Evolutionary conservation across 202 grass and related monocot genomes (phyloP).

Genomic region (Bolboschoenoplectus hybrid): DNA sequence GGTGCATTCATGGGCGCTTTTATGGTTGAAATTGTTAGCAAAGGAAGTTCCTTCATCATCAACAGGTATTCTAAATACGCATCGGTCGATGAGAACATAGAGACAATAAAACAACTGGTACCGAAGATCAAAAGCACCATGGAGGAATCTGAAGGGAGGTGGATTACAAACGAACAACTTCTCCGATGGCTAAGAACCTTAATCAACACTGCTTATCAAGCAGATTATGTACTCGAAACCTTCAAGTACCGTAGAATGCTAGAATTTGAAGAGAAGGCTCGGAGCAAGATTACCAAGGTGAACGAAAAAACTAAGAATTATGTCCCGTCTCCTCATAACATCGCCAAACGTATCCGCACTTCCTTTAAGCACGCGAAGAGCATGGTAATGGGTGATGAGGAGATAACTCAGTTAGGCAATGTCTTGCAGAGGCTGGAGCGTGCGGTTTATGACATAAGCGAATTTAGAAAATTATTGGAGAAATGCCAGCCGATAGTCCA

Average conservation of each 20-base stretch:
- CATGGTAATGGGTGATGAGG: neutral
- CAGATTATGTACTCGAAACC: constrained; percentile 48
- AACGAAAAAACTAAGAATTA: constrained; percentile 13
- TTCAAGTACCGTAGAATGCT: neutral
- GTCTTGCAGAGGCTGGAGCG: constrained; percentile 36
- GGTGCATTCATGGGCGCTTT: constrained; percentile 37
- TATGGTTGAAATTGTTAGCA: constrained; percentile 32
- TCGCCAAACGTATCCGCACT: constrained; percentile 42
- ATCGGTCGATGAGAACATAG: constrained; percentile 36
- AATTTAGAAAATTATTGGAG: constrained; percentile 56
- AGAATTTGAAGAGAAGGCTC: constrained; percentile 3
- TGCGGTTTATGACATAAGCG: constrained; percentile 24
- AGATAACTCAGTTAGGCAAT: constrained; percentile 12
- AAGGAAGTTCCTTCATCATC: constrained; percentile 36
- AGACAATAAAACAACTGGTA: constrained; percentile 31
- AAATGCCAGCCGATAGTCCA: neutral
- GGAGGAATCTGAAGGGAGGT: constrained; percentile 44
- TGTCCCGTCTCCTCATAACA: constrained; percentile 46
- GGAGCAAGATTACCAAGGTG: neutral
- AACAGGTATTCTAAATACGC: neutral
- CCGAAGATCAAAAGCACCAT: constrained; percentile 45
- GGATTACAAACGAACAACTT: constrained; percentile 41
- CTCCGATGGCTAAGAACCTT: constrained; percentile 53
- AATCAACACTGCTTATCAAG: constrained; percentile 37
- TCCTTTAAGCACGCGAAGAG: neutral